A percentile compares a stretch with the other conserved stretches of the same genome.
Conservation (phyloP, 2,329 filamentous ascomycete genomes). For the Colletotrichum echinochloae region DNA sequence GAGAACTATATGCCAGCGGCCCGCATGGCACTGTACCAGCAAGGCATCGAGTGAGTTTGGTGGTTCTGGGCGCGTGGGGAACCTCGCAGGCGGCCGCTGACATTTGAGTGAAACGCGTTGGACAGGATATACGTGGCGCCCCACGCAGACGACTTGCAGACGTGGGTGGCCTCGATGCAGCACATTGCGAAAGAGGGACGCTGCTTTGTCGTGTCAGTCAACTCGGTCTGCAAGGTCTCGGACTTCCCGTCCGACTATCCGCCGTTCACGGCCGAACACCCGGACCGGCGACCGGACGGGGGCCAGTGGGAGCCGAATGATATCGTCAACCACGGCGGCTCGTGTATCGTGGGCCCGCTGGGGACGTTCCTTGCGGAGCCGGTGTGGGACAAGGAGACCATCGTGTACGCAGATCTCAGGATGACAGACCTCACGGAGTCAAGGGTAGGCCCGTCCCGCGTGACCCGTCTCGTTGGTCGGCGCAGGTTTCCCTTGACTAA, state of each 20-base stretch:
- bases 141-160: slow-evolving; percentile 48
- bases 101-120: background rate
- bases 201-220: slow-evolving; percentile 57
- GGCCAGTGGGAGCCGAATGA: slow-evolving; percentile 51
- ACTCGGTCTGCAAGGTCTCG: slow-evolving; percentile 55
- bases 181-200: slow-evolving; percentile 60
- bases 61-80: too few species aligned
- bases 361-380: slow-evolving; percentile 54
- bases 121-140: slow-evolving; percentile 50
- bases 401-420: slow-evolving; percentile 52
- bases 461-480: too few species aligned
- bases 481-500: slow-evolving; percentile 16
- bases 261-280: slow-evolving; percentile 53
- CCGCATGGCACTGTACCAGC: slow-evolving; percentile 55
- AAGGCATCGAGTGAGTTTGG: slow-evolving; percentile 53
- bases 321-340: slow-evolving; percentile 55
- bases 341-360: slow-evolving; percentile 55
- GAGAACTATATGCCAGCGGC: slow-evolving; percentile 60
- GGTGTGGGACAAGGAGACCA: slow-evolving; percentile 54
- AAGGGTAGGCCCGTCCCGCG: slow-evolving; percentile 45
- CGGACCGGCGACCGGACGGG: slow-evolving; percentile 54
- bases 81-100: background rate
- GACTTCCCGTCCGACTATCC: slow-evolving; percentile 57
- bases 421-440: slow-evolving; percentile 52
- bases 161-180: slow-evolving; percentile 57